phyloP scores from a whole-genome alignment of 2,329 filamentous ascomycete genomes.

The Penicillium occitanis region DNA sequence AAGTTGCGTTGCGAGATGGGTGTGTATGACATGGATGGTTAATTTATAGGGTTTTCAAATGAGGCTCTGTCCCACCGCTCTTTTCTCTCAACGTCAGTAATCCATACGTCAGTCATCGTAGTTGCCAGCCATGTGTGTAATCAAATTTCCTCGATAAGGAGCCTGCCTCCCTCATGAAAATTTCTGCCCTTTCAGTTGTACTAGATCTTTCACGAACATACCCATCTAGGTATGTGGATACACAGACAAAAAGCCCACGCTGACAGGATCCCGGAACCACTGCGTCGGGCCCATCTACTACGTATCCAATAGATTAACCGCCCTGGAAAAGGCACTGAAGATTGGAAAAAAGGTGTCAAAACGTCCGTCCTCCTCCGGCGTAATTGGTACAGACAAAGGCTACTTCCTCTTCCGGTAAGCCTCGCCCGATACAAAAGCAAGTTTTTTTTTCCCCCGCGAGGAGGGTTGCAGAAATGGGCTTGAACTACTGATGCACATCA shows the following conservation, averaged over 20 bases:
- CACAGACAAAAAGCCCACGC: not conserved
- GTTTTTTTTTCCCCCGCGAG: not conserved
- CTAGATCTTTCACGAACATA: not conserved
- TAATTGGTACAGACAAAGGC: not conserved
- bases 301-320: not conserved
- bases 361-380: not conserved
- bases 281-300: conserved; percentile 1
- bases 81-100: not conserved
- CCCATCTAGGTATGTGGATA: not conserved
- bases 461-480: not conserved
- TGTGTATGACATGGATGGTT: not conserved
- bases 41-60: not conserved
- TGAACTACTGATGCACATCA: not conserved
- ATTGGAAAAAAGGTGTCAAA: not conserved
- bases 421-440: not conserved
- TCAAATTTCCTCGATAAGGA: not conserved
- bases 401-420: not conserved
- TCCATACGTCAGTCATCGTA: not conserved
- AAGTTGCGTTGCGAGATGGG: not conserved
- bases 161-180: not conserved
- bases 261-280: conserved; percentile 1
- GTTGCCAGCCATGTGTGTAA: not conserved
- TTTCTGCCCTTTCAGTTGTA: not conserved
- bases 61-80: conserved; percentile 9
- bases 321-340: not conserved